Base-by-base conservation (phyloP, 371 early-diverging fungal genomes). In the Rhizopus stolonifer region DNA sequence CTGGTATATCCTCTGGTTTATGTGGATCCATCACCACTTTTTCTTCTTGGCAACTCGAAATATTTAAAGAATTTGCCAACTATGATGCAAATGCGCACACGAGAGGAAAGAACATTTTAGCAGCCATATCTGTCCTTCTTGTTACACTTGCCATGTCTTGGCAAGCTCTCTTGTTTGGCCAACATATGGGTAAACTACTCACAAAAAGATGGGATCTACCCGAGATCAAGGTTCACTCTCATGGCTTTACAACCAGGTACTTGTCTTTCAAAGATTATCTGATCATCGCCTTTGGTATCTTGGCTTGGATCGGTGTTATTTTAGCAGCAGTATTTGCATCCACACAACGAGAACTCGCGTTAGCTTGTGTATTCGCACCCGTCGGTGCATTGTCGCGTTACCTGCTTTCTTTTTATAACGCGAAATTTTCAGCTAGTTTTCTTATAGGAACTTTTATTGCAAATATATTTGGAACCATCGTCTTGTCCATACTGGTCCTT, bases 11-110 rank as follows among this genome's bases (percentile, higher is more conserved):
- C 2, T 84, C 87, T 8, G 93, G 93, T 1, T 77, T 93, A 15
- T 93, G 93, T 60, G 93, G 93, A 0, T 90, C 92, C 0, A 86
- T 93, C 11, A 93, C 93, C 0, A 90, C 91, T 0, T 93, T 92
- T 55, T 92, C 92, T 10, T 85, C 90, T 1, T 92, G 90, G 90
- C 84, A 81, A 46, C 56, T 84, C n/a, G 80, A 61, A 11, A 74
- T 80, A 1, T 85, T 84, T 46, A 43, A 65, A 34, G 75, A 74
- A 46, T 72, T 89, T 46, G 60, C 78, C 40, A 82, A 83, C 54
- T 67, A 71, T 13, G 17, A 49, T 36, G 67, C 46, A 13, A 44
- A 51, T 25, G 31, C 52, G 5, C 72, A 72, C 46, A 53, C 62
- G 5, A 42, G 42, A 21, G 70, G 70, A 0, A 61, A 80, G 15